These are phyloP conservation scores for Hydnomerulius pinastri DNA, from an alignment of 768 basidiomycete genomes.

Conservation along the genomic window DNA sequence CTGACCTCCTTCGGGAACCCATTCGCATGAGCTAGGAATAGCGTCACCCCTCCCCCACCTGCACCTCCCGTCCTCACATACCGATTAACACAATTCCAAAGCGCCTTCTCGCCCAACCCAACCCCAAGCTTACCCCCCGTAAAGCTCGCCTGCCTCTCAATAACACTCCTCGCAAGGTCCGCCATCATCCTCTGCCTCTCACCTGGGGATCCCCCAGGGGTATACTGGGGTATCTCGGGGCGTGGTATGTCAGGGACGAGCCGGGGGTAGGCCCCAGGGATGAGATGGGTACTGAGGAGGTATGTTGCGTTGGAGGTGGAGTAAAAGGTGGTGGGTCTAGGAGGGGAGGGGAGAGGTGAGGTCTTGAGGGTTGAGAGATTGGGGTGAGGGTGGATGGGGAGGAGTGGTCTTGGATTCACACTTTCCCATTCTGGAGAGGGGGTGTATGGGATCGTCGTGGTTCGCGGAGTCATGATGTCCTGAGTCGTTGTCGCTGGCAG, in stretches of 20 bases:
- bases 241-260: slow-evolving; percentile 23
- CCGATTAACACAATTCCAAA: slow-evolving; percentile 77
- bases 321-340: slow-evolving; percentile 22
- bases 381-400: slow-evolving; percentile 14
- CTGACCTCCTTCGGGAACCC: slow-evolving; percentile 86
- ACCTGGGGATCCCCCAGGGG: not conserved
- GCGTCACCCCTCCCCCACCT: slow-evolving; percentile 49
- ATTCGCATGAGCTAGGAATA: slow-evolving; percentile 83
- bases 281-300: slow-evolving; percentile 29
- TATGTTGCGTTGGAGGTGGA: slow-evolving; percentile 16
- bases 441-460: slow-evolving; percentile 18
- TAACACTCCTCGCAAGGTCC: slow-evolving; percentile 19
- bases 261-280: slow-evolving; percentile 32
- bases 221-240: slow-evolving; percentile 18
- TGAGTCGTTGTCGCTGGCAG: no score
- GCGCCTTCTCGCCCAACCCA: slow-evolving; percentile 28
- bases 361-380: slow-evolving; percentile 1
- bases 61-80: slow-evolving; percentile 46
- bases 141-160: slow-evolving; percentile 14
- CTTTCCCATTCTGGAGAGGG: slow-evolving; percentile 19
- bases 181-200: slow-evolving; percentile 14
- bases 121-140: slow-evolving; percentile 17
- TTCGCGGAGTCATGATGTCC: no score
- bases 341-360: slow-evolving; percentile 22
- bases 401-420: slow-evolving; percentile 23